Evolutionary conservation across 2,329 filamentous ascomycete species (phyloP).

Genomic region (Fusarium sp.): DNA sequence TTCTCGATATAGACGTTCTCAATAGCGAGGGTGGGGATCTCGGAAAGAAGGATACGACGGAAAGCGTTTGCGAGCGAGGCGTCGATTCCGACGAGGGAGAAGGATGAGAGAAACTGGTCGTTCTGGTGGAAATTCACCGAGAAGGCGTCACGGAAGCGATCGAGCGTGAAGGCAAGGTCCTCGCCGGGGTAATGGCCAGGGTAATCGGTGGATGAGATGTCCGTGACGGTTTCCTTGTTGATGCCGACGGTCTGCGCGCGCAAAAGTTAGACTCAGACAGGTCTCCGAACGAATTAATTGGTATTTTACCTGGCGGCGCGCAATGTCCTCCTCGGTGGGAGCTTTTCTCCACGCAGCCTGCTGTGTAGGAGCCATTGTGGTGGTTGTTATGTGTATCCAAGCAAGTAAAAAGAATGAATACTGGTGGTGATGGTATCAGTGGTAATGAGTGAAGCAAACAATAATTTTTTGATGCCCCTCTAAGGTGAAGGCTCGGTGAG

Average conservation of each 20-base stretch:
- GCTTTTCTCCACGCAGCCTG: constrained; percentile 53
- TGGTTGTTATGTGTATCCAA: constrained; percentile 6
- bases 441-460: constrained; percentile 31
- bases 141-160: constrained; percentile 78
- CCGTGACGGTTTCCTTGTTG: constrained; percentile 89
- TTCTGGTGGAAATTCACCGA: constrained; percentile 87
- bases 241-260: constrained; percentile 80
- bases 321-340: constrained; percentile 68
- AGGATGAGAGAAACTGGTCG: constrained; percentile 80
- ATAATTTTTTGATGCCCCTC: constrained; percentile 53
- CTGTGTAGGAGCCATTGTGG: constrained; percentile 52
- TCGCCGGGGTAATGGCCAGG: constrained; percentile 92
- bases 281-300: constrained; percentile 8
- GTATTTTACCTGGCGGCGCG: constrained; percentile 70
- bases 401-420: constrained; percentile 6
- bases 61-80: constrained; percentile 96
- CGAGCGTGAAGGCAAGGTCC: constrained; percentile 82
- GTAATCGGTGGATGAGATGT: constrained; percentile 91
- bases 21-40: constrained; percentile 94
- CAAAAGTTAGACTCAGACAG: constrained; percentile 28
- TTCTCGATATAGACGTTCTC: constrained; percentile 94
- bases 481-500: constrained; percentile 41
- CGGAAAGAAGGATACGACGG: constrained; percentile 93
- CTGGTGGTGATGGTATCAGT: constrained; percentile 20
- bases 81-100: constrained; percentile 93